Percentiles rank a stretch among this genome's conserved stretches.
These are phyloP conservation scores for Alternaria metachromatica DNA, from an alignment of 2,329 filamentous ascomycete species.

Conservation along the genomic window DNA sequence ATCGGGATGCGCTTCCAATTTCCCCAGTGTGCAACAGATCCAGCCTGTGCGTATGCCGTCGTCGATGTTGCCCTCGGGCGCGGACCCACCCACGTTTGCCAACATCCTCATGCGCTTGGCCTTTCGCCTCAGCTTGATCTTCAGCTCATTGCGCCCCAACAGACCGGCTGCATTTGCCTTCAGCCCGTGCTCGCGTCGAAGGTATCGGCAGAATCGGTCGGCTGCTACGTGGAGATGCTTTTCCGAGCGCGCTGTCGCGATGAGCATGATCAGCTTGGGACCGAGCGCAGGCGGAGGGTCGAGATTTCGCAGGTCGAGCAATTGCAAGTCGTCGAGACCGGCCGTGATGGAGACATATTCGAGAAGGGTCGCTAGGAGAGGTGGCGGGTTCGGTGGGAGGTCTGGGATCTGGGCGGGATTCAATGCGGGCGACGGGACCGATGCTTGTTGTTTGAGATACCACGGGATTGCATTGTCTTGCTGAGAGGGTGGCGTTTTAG, in stretches of 20 bases:
- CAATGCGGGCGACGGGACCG: conserved; percentile 47
- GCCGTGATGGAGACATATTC: conserved; percentile 82
- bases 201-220: conserved; percentile 86
- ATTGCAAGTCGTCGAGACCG: conserved; percentile 79
- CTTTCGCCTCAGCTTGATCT: conserved; percentile 81
- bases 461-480: conserved; percentile 64
- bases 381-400: conserved; percentile 72
- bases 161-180: conserved; percentile 83
- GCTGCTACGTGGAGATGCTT: conserved; percentile 92
- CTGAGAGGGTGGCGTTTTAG: conserved; percentile 3
- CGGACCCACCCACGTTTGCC: conserved; percentile 67
- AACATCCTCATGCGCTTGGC: conserved; percentile 82
- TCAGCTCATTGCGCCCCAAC: conserved; percentile 88
- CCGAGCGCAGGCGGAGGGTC: conserved; percentile 89
- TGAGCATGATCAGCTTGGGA: conserved; percentile 87
- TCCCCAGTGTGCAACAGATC: conserved; percentile 91
- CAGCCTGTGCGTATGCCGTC: conserved; percentile 92
- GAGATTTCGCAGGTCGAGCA: conserved; percentile 83
- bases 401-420: conserved; percentile 66
- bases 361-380: conserved; percentile 74
- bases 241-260: conserved; percentile 89
- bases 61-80: conserved; percentile 67
- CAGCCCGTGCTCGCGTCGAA: conserved; percentile 75
- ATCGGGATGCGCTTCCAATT: conserved; percentile 63
- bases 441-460: conserved; percentile 73